Evolutionary conservation across 2,329 filamentous ascomycete genomes (phyloP).

Genomic region (Ceratocystis huliohia): DNA sequence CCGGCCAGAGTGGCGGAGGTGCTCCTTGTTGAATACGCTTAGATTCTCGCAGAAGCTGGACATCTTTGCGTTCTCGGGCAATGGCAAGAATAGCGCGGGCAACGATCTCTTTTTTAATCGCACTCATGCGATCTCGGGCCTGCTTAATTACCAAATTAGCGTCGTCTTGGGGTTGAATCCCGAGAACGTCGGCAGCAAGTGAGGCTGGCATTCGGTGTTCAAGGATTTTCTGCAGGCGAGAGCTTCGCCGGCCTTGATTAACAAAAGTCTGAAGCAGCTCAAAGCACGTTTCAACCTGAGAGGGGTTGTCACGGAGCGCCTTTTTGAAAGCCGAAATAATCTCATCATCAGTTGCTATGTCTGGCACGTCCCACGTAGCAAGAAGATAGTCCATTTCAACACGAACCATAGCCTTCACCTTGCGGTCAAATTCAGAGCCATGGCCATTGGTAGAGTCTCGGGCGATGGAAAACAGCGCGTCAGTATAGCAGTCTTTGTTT

Average conservation of each 20-base stretch:
- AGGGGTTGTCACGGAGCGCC: conserved; percentile 23
- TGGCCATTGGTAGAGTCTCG: conserved; percentile 17
- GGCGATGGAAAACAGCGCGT: conserved; percentile 21
- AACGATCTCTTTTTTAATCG: conserved; percentile 21
- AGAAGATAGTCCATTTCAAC: conserved; percentile 21
- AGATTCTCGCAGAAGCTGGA: conserved; percentile 19
- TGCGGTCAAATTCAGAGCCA: conserved; percentile 19
- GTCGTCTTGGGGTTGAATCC: conserved; percentile 11
- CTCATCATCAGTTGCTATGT: conserved; percentile 23
- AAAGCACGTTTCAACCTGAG: conserved; percentile 22
- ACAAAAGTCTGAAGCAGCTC: conserved; percentile 23
- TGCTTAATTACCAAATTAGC: conserved; percentile 16
- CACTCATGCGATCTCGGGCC: conserved; percentile 15
- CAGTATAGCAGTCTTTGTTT: conserved; percentile 21
- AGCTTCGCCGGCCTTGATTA: conserved; percentile 21
- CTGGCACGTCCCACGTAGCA: conserved; percentile 21
- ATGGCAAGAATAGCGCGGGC: conserved; percentile 26
- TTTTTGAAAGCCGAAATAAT: conserved; percentile 23
- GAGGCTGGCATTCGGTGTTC: conserved; percentile 19
- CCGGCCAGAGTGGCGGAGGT: conserved; percentile 37
- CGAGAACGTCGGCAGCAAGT: conserved; percentile 20
- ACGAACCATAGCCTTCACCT: conserved; percentile 19
- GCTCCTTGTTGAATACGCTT: conserved; percentile 21
- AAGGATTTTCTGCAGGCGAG: conserved; percentile 19
- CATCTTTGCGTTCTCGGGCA: conserved; percentile 25